A percentile compares a stretch with the other conserved stretches of the same genome.
phyloP scores from a whole-genome alignment of 202 grass and related monocot species.

The Musa balbisiana region DNA sequence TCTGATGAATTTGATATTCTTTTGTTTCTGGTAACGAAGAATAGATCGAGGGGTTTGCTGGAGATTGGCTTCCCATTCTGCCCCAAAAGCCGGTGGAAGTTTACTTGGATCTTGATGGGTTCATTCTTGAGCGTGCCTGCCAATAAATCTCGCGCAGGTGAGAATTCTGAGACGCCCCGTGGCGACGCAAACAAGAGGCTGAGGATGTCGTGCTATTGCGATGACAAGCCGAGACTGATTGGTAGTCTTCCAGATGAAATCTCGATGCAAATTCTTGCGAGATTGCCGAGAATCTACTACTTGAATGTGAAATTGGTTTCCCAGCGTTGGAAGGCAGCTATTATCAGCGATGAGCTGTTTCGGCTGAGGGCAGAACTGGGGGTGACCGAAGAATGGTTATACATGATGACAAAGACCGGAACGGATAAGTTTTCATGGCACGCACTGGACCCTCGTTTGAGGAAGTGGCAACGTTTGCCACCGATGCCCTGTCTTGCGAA shows the following conservation, averaged over 20 bases:
- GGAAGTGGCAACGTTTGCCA: slow-evolving; percentile 59
- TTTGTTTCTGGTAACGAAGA: background rate
- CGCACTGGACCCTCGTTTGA: slow-evolving; percentile 56
- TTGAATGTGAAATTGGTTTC: slow-evolving; percentile 56
- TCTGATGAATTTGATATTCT: background rate
- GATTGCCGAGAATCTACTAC: slow-evolving; percentile 50
- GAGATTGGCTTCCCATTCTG: background rate
- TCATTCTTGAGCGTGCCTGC: slow-evolving; percentile 40
- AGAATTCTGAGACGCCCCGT: slow-evolving; percentile 16
- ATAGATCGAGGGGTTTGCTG: background rate
- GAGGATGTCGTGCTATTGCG: slow-evolving; percentile 21
- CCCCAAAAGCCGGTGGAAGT: background rate
- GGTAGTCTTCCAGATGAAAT: slow-evolving; percentile 64
- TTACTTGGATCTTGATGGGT: slow-evolving; percentile 40
- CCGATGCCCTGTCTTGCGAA: slow-evolving; percentile 51
- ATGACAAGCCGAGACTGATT: slow-evolving; percentile 38
- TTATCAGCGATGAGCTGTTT: slow-evolving; percentile 42
- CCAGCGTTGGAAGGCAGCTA: slow-evolving; percentile 47
- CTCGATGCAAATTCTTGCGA: slow-evolving; percentile 70
- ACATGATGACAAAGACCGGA: slow-evolving; percentile 42
- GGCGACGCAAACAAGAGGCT: slow-evolving; percentile 51
- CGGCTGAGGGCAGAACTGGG: slow-evolving; percentile 47
- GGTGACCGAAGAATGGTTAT: slow-evolving; percentile 67
- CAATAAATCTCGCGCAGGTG: slow-evolving; percentile 25
- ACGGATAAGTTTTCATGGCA: slow-evolving; percentile 50